Percentiles rank a stretch among this genome's conserved stretches.
Conservation (phyloP, 495 filamentous ascomycete genomes). For the Letharia lupina region DNA sequence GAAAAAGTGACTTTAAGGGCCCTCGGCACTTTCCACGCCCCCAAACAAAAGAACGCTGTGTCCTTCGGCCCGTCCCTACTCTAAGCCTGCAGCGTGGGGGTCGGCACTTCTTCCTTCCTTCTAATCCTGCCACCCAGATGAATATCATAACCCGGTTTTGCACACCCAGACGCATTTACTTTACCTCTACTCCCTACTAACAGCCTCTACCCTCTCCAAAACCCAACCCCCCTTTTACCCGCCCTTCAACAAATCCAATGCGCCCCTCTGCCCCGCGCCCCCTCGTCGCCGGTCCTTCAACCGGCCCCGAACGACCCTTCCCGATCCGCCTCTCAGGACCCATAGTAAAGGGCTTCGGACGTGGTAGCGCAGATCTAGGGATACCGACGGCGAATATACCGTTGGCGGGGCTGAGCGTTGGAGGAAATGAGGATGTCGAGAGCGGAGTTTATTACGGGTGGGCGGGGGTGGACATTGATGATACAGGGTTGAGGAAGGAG, state of each 20-base stretch:
- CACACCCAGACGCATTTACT: too few relatives aligned
- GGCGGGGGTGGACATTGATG: constrained; percentile 48
- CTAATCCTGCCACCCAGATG: too few relatives aligned
- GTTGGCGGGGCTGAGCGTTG: constrained; percentile 55
- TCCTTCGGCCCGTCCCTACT: too few relatives aligned
- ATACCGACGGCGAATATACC: constrained; percentile 98
- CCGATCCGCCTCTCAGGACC: constrained; percentile 72
- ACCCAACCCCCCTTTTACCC: constrained; percentile 11
- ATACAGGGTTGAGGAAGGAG: constrained; percentile 8
- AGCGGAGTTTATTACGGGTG: constrained; percentile 91
- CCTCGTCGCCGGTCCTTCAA: constrained; percentile 54
- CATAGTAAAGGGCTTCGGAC: constrained; percentile 88
- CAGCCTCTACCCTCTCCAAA: not conserved
- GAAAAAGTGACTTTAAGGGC: not conserved
- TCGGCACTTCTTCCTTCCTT: too few relatives aligned
- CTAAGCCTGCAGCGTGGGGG: too few relatives aligned
- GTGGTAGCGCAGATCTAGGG: constrained; percentile 77
- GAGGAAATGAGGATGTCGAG: constrained; percentile 59
- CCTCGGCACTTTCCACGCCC: too few relatives aligned
- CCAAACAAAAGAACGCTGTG: too few relatives aligned
- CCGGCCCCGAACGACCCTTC: constrained; percentile 67
- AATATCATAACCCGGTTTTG: too few relatives aligned
- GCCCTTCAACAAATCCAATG: constrained; percentile 26
- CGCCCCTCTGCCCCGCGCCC: constrained; percentile 38
- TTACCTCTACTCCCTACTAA: too few relatives aligned